Evolutionary conservation across 345 rosid species (phyloP).

Genomic region (Pelargonium nanum): DNA sequence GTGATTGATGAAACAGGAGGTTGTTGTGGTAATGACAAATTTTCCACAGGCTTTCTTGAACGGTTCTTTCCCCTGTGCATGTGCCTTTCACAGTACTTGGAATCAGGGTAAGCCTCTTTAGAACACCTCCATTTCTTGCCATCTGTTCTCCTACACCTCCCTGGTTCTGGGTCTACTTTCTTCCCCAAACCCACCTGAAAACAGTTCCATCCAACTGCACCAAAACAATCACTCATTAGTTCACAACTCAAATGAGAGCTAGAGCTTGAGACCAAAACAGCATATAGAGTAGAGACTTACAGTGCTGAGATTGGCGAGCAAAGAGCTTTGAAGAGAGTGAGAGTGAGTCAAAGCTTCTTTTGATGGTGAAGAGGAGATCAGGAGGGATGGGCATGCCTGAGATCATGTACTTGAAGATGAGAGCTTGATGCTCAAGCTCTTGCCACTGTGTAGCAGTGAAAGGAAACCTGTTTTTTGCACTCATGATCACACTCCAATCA

Average conservation of each 20-base stretch:
- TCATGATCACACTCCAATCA: slow-evolving; percentile 13
- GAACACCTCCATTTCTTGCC: slow-evolving; percentile 97
- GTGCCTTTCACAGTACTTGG: slow-evolving; percentile 90
- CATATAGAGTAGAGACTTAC: slow-evolving; percentile 20
- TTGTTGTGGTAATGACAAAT: neutral
- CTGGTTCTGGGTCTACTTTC: slow-evolving; percentile 84
- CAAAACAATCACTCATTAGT: neutral
- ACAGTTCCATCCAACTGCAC: slow-evolving; percentile 66
- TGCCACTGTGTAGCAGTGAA: slow-evolving; percentile 83
- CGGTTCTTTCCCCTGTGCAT: slow-evolving; percentile 96
- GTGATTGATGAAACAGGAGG: neutral
- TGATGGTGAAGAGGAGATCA: slow-evolving; percentile 66
- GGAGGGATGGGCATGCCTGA: slow-evolving; percentile 69
- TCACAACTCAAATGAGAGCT: neutral
- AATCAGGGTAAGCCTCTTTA: slow-evolving; percentile 80
- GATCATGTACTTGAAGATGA: slow-evolving; percentile 67
- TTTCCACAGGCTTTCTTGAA: slow-evolving; percentile 95
- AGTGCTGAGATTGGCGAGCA: slow-evolving; percentile 34
- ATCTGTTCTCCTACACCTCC: slow-evolving; percentile 87
- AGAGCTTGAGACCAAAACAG: neutral
- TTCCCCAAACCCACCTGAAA: slow-evolving; percentile 64
- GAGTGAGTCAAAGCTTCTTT: slow-evolving; percentile 41
- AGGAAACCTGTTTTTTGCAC: slow-evolving; percentile 39
- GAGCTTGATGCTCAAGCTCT: slow-evolving; percentile 86
- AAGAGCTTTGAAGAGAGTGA: slow-evolving; percentile 35